These are phyloP conservation scores for Hortaea werneckii DNA, from an alignment of 2,329 filamentous ascomycete species.

Conservation along the genomic window DNA sequence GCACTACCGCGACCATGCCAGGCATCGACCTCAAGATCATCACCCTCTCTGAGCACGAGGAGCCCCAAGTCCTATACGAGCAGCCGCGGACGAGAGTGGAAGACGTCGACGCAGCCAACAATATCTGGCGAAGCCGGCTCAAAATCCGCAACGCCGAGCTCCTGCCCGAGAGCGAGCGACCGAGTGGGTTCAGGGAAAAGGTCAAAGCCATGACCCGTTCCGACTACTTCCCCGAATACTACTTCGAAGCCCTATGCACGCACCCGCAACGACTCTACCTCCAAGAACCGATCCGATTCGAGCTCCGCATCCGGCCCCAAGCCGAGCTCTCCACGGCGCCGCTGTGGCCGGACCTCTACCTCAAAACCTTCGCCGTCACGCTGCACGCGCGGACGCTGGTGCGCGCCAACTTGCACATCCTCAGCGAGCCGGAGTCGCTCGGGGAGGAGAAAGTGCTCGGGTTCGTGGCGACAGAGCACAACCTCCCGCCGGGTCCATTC, in stretches of 20 bases:
- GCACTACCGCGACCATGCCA: not conserved
- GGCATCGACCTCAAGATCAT: not conserved
- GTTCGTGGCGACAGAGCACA: not conserved
- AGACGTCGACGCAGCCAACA: not conserved
- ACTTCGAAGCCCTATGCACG: not conserved
- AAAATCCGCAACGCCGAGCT: not conserved
- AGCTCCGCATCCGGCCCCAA: not conserved
- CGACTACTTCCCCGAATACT: not conserved
- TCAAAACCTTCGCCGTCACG: not conserved
- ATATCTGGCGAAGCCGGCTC: not conserved
- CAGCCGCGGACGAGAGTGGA: not conserved
- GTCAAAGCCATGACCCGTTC: not conserved
- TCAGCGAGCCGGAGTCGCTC: not conserved
- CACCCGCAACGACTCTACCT: not conserved
- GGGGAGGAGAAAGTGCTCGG: not conserved
- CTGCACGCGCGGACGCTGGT: not conserved
- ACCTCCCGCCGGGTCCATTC: not conserved
- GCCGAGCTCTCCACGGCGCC: not conserved
- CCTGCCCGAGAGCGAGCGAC: not conserved
- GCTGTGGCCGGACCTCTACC: not conserved
- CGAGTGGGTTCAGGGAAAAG: not conserved
- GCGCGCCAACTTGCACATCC: not conserved
- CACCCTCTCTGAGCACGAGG: not conserved
- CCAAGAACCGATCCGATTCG: not conserved
- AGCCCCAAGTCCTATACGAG: not conserved